phyloP scores from a whole-genome alignment of 1,284 basidiomycete genomes.

The Ustilago hordei region DNA sequence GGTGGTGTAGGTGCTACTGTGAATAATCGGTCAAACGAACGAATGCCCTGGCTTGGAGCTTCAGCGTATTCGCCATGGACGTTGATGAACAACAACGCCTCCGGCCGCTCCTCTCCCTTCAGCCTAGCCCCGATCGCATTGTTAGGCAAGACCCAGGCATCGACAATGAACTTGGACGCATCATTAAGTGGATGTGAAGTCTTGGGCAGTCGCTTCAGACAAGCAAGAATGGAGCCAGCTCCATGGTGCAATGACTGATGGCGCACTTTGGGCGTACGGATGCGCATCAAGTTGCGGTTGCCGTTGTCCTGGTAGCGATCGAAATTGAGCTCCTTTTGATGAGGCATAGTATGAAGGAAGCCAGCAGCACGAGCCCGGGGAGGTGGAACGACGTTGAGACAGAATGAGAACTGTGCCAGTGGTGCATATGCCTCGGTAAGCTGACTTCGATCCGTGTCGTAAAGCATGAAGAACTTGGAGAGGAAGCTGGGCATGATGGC shows the following conservation, averaged over 20 bases:
- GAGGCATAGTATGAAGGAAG: conserved; percentile 74
- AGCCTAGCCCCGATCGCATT: conserved; percentile 70
- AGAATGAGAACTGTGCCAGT: conserved; percentile 87
- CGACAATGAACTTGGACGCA: conserved; percentile 81
- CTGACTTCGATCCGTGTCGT: conserved; percentile 80
- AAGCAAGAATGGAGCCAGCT: conserved; percentile 76
- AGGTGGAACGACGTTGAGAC: conserved; percentile 84
- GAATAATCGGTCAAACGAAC: conserved; percentile 94
- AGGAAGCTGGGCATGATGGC: conserved; percentile 79
- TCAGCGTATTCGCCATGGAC: conserved; percentile 94
- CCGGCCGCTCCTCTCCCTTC: conserved; percentile 68
- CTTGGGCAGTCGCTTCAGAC: conserved; percentile 77
- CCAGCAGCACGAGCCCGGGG: conserved; percentile 73
- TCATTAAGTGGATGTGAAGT: conserved; percentile 81
- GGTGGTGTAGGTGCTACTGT: conserved; percentile 83
- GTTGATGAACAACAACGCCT: conserved; percentile 78
- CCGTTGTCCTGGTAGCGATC: conserved; percentile 74
- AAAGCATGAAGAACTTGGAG: conserved; percentile 80
- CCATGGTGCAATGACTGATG: conserved; percentile 75
- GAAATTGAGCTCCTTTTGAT: conserved; percentile 84
- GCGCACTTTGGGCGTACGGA: conserved; percentile 51
- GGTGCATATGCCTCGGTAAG: conserved; percentile 83
- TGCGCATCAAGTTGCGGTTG: conserved; percentile 67
- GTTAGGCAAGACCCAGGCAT: conserved; percentile 77
- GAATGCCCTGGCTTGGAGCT: conserved; percentile 75